Conservation (phyloP, 495 filamentous ascomycete species). For the Rusavskia elegans region DNA sequence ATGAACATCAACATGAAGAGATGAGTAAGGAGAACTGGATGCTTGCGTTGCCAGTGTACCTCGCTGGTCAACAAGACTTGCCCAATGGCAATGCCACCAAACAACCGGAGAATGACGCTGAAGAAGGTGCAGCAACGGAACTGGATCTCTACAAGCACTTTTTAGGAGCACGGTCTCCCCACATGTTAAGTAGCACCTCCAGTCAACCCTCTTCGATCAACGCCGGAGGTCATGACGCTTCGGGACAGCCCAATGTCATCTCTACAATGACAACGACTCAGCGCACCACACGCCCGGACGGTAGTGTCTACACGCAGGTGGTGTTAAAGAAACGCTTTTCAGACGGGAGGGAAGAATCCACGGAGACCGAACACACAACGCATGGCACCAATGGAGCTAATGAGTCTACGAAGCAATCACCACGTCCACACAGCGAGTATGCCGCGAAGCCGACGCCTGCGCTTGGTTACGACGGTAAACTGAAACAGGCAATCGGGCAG, state of each 20-base stretch:
- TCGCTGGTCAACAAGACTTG: not conserved
- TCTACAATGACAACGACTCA: slow-evolving; percentile 44
- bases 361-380: slow-evolving; percentile 20
- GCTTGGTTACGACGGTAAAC: not conserved
- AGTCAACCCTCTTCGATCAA: slow-evolving; percentile 10
- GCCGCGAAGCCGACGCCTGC: not conserved
- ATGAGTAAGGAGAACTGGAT: slow-evolving; percentile 1
- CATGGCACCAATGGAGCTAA: not conserved
- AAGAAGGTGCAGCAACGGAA: slow-evolving; percentile 19
- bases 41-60: not conserved
- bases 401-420: not conserved
- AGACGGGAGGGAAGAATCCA: slow-evolving; percentile 46
- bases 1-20: slow-evolving; percentile 8
- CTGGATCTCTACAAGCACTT: slow-evolving; percentile 30
- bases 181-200: not conserved
- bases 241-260: slow-evolving; percentile 23
- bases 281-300: slow-evolving; percentile 37
- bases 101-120: slow-evolving; percentile 5
- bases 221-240: slow-evolving; percentile 10
- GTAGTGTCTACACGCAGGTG: slow-evolving; percentile 43
- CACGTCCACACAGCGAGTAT: not conserved
- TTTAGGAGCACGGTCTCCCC: slow-evolving; percentile 9
- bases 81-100: not conserved
- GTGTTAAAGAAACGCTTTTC: slow-evolving; percentile 43
- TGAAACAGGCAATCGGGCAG: not conserved